Base-by-base conservation (phyloP, 768 basidiomycete species). In the Coprinopsis marcescibilis region DNA sequence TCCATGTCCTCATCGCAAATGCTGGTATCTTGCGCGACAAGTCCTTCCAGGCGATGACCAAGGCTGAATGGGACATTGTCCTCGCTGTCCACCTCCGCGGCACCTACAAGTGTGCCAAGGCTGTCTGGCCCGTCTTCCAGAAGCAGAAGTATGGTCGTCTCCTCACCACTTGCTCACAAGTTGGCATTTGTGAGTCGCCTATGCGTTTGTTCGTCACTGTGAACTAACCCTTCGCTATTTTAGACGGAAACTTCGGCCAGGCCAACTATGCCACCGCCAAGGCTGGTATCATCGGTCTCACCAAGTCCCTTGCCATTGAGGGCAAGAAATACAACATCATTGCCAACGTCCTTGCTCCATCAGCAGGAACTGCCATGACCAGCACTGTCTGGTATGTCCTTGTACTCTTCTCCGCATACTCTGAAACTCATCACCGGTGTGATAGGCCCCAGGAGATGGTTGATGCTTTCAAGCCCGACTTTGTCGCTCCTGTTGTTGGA, bases 71-170 rank as follows among this genome's bases (percentile, higher is more conserved):
- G 96, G 94, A 98, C 61, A 68, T 83, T 45, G 94, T 98, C 26
- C 70, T 95, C 52, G 78, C 82, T 40, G 80, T 97, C 20, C 94
- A 98, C 64, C 75, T 99, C 27, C 75, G 85, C 41, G 89, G 88
- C 7, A 96, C 95, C 11, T 98, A 81, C 71, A 92, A 91, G 87
- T 93, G 91, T 53, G 84, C 81, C 23, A 89, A 95, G 60, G 96
- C 95, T 4, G 85, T 89, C 20, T 99, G 96, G 96, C 92, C 94
- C 0, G 70, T 90, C 55, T 97, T 99, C 79, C 86, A 88, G 65
- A 86, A 92, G 68, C 95, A 98, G 63, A 92, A 91, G 66, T 96
- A 83, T 60, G 96, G 96, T 23, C 82, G 96, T 35, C 93, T 99
- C 58, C 78, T 98, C 43, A 95, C 89, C 24, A 97, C 93, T n/a